These are phyloP conservation scores for Pseudofabraea citricarpa DNA, from an alignment of 2,329 filamentous ascomycete species.

Conservation along the genomic window DNA sequence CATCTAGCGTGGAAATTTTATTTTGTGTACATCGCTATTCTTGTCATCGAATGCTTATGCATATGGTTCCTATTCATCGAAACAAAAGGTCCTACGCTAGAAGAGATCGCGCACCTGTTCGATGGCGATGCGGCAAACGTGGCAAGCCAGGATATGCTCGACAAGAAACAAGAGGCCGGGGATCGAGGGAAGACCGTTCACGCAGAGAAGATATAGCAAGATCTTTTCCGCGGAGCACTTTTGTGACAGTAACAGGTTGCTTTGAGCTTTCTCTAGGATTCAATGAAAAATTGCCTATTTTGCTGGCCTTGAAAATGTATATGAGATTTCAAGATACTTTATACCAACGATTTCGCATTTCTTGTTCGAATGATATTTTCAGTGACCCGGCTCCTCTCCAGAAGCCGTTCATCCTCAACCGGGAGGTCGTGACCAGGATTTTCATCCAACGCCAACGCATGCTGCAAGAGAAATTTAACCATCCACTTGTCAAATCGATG, in stretches of 20 bases:
- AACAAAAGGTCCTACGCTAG: slow-evolving; percentile 24
- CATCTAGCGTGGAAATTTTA: slow-evolving; percentile 18
- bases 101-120: slow-evolving; percentile 24
- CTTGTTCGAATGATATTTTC: slow-evolving; percentile 2
- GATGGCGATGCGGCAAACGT: slow-evolving; percentile 19
- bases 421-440: neutral
- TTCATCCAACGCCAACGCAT: slow-evolving; percentile 27
- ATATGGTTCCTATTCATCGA: slow-evolving; percentile 30
- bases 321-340: neutral
- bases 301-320: no score
- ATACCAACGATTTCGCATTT: neutral
- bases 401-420: neutral
- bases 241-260: no score
- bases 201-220: no score
- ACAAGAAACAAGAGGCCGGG: neutral
- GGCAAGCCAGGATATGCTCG: slow-evolving; percentile 1
- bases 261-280: no score
- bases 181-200: neutral
- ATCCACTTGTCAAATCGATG: slow-evolving; percentile 28
- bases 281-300: no score
- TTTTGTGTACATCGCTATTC: slow-evolving; percentile 22
- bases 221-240: no score
- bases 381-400: slow-evolving; percentile 5
- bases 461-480: slow-evolving; percentile 29
- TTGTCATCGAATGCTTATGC: slow-evolving; percentile 24